Conservation (phyloP, 371 early-diverging fungal genomes). For the Mortierella sp. region DNA sequence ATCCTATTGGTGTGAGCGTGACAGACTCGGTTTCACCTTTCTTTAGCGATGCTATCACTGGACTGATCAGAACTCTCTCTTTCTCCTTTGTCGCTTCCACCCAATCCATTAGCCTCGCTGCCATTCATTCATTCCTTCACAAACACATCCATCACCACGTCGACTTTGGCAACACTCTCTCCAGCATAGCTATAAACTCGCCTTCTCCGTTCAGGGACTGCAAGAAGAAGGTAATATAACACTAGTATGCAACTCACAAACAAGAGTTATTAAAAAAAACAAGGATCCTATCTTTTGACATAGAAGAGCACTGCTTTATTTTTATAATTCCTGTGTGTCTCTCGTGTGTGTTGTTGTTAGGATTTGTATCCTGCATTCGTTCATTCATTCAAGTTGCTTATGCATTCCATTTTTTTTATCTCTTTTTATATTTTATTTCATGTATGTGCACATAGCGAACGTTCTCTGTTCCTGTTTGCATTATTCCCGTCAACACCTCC, state of each 20-base stretch:
- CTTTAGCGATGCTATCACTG: too few relatives aligned
- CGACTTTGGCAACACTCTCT: too few relatives aligned
- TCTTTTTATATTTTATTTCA: not conserved
- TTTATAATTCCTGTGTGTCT: not conserved
- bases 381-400: not conserved
- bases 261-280: not conserved
- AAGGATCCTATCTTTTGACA: not conserved
- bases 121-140: not conserved
- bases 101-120: not conserved
- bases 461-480: not conserved
- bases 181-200: not conserved
- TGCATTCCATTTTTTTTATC: not conserved
- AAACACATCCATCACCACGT: not conserved
- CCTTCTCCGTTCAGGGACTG: not conserved
- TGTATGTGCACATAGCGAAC: not conserved
- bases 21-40: not conserved
- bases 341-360: not conserved
- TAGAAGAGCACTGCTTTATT: not conserved
- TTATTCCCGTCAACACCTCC: not conserved
- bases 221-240: too few relatives aligned
- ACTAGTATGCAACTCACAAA: too few relatives aligned
- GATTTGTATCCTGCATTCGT: not conserved
- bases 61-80: not conserved
- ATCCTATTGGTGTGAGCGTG: constrained; percentile 10
- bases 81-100: not conserved